Conservation (phyloP, 306 rosid species). For the Fragaria vesca region DNA sequence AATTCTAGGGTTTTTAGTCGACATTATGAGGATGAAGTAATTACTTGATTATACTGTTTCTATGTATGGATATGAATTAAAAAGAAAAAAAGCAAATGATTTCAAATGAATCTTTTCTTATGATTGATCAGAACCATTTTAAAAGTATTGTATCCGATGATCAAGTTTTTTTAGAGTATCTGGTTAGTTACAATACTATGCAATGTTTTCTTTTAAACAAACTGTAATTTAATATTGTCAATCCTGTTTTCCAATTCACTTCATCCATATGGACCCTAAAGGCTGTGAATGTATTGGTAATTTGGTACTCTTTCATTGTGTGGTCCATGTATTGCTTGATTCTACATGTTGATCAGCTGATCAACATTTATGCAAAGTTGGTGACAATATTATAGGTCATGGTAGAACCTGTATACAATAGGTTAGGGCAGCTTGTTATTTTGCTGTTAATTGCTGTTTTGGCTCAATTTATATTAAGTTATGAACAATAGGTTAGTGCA, state of each 20-base stretch:
- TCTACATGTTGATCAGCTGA: too few relatives aligned
- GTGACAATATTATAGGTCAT: background rate
- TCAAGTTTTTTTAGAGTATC: too few relatives aligned
- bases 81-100: background rate
- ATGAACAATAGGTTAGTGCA: too few relatives aligned
- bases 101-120: background rate
- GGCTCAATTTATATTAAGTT: too few relatives aligned
- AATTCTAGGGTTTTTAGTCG: background rate
- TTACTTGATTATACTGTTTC: background rate
- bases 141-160: background rate
- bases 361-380: background rate
- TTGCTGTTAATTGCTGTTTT: too few relatives aligned
- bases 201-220: background rate
- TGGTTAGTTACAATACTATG: background rate
- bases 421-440: too few relatives aligned
- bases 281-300: background rate
- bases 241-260: background rate
- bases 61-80: background rate
- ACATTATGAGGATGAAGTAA: background rate
- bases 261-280: background rate
- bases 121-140: background rate
- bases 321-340: conserved; percentile 2
- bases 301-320: background rate
- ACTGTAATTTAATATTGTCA: background rate
- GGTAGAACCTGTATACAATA: too few relatives aligned